Percentiles rank a stretch among this genome's conserved stretches.
These are phyloP conservation scores for Solanum rostratum DNA, from an alignment of 257 asterid genomes.

Conservation along the genomic window DNA sequence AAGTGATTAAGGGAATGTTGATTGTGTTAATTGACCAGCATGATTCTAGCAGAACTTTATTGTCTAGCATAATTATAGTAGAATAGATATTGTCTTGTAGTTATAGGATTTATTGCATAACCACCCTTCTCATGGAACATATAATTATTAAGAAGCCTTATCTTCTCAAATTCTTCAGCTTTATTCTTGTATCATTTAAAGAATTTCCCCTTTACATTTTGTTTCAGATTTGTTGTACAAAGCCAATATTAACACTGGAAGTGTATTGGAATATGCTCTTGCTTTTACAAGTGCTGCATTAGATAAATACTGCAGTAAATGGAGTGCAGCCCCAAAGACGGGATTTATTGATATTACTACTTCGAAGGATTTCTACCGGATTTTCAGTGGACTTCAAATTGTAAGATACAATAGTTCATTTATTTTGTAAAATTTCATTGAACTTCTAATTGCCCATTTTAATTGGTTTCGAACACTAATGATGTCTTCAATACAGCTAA, in stretches of 20 bases:
- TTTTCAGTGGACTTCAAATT: slow-evolving; percentile 88
- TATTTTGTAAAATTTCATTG: background rate
- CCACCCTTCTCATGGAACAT: background rate
- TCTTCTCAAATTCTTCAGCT: background rate
- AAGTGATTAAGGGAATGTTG: background rate
- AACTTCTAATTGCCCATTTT: background rate
- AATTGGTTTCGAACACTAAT: background rate
- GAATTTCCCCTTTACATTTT: background rate
- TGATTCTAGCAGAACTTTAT: background rate
- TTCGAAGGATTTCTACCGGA: slow-evolving; percentile 89
- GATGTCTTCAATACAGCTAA: background rate
- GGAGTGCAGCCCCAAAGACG: slow-evolving; percentile 89
- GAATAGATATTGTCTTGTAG: background rate
- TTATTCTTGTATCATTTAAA: background rate
- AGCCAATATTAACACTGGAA: slow-evolving; percentile 86
- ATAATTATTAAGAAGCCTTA: background rate
- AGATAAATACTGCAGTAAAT: slow-evolving; percentile 86
- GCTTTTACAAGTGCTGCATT: slow-evolving; percentile 97
- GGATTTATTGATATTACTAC: slow-evolving; percentile 94
- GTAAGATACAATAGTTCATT: slow-evolving; percentile 23
- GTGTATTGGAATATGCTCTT: slow-evolving; percentile 92
- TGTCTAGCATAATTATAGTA: background rate
- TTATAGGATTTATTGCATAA: background rate
- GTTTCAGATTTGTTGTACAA: slow-evolving; percentile 79
- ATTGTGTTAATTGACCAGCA: background rate